These are phyloP conservation scores for Fusarium sp. DNA, from an alignment of 2,329 filamentous ascomycete species.

Conservation along the genomic window DNA sequence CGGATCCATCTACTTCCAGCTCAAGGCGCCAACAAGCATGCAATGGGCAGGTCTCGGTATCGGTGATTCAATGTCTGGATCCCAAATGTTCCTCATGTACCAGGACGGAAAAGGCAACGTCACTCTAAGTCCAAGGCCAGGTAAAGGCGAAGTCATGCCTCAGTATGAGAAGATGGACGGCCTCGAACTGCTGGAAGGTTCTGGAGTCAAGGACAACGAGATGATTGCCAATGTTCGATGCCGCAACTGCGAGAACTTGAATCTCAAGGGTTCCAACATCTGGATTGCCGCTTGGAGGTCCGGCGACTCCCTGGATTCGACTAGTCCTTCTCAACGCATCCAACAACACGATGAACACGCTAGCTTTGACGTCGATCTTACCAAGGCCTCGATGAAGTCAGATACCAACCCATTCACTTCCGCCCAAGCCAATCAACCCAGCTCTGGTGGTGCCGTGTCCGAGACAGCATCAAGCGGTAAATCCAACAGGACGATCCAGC, in stretches of 20 bases:
- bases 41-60: conserved; percentile 70
- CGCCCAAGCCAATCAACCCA: conserved; percentile 6
- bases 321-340: conserved; percentile 53
- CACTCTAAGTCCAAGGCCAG: conserved; percentile 68
- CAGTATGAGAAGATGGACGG: conserved; percentile 55
- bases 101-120: conserved; percentile 67
- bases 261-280: conserved; percentile 53
- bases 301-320: conserved; percentile 59
- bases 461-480: conserved; percentile 11
- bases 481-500: conserved; percentile 47
- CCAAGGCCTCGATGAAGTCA: conserved; percentile 56
- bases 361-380: conserved; percentile 61
- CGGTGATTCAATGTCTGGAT: conserved; percentile 63
- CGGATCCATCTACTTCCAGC: conserved; percentile 71
- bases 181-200: conserved; percentile 67
- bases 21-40: conserved; percentile 64
- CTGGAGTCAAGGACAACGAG: conserved; percentile 61
- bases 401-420: conserved; percentile 65
- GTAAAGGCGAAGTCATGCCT: conserved; percentile 61
- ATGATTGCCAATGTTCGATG: conserved; percentile 72
- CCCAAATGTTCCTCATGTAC: conserved; percentile 73
- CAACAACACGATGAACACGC: conserved; percentile 58
- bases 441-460: conserved; percentile 26
- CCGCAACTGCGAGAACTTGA: conserved; percentile 62
- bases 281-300: conserved; percentile 69